phyloP scores from a whole-genome alignment of 2,329 filamentous ascomycete genomes.

The Fusarium pseudoanthophilum region DNA sequence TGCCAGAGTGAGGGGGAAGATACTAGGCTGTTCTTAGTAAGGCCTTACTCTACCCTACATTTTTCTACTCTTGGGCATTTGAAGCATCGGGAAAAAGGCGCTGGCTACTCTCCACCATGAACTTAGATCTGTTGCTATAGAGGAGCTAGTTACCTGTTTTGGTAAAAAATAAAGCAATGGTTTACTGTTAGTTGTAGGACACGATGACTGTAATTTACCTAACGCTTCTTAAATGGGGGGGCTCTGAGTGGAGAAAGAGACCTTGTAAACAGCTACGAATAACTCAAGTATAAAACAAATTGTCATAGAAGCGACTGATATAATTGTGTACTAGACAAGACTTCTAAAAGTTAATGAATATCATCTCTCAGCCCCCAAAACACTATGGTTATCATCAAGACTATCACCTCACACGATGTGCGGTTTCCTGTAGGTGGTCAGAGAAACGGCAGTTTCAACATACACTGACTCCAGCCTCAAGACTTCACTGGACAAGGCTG shows the following conservation, averaged over 20 bases:
- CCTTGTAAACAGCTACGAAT: no score
- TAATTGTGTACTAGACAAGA: no score
- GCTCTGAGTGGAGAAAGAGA: no score
- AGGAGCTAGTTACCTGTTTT: fast-evolving
- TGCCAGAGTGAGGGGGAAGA: background rate
- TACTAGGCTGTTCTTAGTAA: fast-evolving
- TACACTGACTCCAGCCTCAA: background rate
- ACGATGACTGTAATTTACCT: background rate
- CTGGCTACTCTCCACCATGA: fast-evolving
- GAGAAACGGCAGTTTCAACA: fast-evolving
- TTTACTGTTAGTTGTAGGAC: fast-evolving
- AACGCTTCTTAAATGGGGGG: fast-evolving
- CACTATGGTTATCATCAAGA: background rate
- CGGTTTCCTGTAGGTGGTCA: background rate
- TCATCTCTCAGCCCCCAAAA: fast-evolving
- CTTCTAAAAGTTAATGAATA: no score
- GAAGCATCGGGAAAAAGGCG: background rate
- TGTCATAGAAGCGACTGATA: no score
- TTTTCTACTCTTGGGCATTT: background rate
- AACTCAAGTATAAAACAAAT: no score
- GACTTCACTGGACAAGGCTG: conserved; percentile 91
- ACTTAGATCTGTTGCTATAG: fast-evolving
- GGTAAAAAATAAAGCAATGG: fast-evolving
- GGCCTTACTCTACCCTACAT: background rate
- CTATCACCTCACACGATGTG: background rate